Evolutionary conservation across 805 yeast species (phyloP), one percentile per base, ranked within the genome.

Genomic region (Kodamaea lidongshanica): DNA sequence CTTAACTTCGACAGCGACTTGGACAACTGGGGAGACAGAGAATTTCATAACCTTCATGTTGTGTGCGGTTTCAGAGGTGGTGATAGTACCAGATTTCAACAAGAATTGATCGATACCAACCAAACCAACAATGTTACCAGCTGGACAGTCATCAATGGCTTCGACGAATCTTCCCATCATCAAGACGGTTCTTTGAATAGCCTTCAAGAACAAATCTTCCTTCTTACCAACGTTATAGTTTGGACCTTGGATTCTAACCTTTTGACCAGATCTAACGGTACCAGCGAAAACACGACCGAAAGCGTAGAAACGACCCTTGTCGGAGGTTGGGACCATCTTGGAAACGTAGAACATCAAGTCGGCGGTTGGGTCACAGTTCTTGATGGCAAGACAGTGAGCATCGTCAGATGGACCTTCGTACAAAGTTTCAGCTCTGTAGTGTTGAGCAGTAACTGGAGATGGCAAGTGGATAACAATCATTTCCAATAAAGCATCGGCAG

Each of bases 321-420:
- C 98, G 55, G 97, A 89, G 66, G 98, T 89, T 72, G 98, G 98
- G 54, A 89, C 97, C 98, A 89, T 89, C 95, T 89, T 89, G 72
- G 97, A 92, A 61, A 89, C 92, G 87, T 89, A 89, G 64, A 89
- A 79, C 98, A 89, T 89, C 63, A 89, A 82, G 65, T 89, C 97
- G 56, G 94, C 95, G 60, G 69, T 80, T 62, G 97, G 95, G 74
- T 89, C 96, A 82, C 98, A 89, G 79, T 83, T 80, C 77, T 81
- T 87, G 74, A 89, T 89, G 58, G 94, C 95, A 45, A 73, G 66
- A 73, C 88, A 85, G 59, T 79, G 73, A 57, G 79, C 80, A 67
- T 89, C 98, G 62, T 82, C 92, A 53, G 81, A 45, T 69, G 98
- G 98, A 78, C 98, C 98, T 77, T 89, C 97, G 78, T 89, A 89